Evolutionary conservation across 176 grass and related monocot genomes (phyloP).

Genomic region (Bromus sterilis): DNA sequence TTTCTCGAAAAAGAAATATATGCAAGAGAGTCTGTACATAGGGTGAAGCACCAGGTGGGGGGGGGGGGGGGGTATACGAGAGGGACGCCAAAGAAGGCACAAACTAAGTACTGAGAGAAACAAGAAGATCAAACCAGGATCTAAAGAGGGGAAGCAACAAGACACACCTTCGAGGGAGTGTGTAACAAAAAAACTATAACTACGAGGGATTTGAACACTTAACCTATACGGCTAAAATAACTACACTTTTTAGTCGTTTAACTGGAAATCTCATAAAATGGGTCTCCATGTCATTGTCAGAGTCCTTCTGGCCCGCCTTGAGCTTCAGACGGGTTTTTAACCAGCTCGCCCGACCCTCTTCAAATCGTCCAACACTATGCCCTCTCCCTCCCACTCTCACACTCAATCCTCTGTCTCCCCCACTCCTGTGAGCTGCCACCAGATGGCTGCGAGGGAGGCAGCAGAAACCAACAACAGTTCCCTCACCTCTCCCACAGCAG

Average conservation of each 20-base stretch:
- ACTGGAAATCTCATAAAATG: background rate
- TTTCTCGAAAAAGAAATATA: background rate
- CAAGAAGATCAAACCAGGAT: too few relatives aligned
- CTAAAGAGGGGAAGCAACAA: too few relatives aligned
- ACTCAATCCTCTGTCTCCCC: background rate
- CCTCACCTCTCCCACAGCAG: background rate
- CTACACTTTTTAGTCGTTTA: background rate
- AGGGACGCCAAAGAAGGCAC: too few relatives aligned
- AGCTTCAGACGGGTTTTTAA: background rate
- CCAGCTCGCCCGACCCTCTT: too few relatives aligned
- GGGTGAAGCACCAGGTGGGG: too few relatives aligned
- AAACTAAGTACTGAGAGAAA: too few relatives aligned
- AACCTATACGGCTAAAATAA: background rate
- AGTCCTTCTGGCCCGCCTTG: background rate
- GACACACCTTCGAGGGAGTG: background rate
- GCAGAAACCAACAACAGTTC: background rate
- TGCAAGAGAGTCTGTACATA: too few relatives aligned
- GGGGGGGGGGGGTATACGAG: too few relatives aligned
- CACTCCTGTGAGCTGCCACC: background rate
- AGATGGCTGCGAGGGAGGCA: background rate
- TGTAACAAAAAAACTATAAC: background rate
- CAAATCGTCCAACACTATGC: background rate
- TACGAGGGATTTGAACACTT: background rate
- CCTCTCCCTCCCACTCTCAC: background rate
- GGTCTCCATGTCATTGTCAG: background rate